Conservation (phyloP, 371 early-diverging fungal genomes). For the Mortierella sp. region DNA sequence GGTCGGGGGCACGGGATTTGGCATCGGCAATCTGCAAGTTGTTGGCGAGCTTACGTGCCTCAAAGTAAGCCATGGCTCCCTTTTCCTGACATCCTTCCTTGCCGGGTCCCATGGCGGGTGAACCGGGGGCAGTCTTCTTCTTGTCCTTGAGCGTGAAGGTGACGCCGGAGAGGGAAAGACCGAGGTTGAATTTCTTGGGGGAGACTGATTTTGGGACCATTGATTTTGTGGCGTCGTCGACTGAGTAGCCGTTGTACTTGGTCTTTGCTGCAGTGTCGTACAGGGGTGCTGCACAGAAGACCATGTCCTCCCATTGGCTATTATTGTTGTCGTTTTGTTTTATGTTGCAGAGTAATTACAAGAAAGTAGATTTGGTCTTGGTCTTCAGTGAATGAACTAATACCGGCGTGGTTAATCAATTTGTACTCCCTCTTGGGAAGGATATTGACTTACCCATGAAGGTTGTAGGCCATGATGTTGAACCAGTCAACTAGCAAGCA, state of each 20-base stretch:
- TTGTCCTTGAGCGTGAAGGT: conserved; percentile 55
- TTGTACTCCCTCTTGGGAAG: background rate
- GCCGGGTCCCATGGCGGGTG: conserved; percentile 50
- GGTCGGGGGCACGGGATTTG: conserved; percentile 20
- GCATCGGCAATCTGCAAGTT: conserved; percentile 30
- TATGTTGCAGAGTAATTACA: conserved; percentile 3
- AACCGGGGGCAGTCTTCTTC: conserved; percentile 31
- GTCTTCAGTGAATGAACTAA: background rate
- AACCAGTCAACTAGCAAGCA: conserved; percentile 48
- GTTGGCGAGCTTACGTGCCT: conserved; percentile 36
- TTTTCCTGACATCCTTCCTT: conserved; percentile 52
- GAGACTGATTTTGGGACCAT: conserved; percentile 47
- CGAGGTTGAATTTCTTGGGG: conserved; percentile 52
- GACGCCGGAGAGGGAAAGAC: conserved; percentile 52
- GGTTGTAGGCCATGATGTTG: conserved; percentile 59
- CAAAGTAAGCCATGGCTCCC: conserved; percentile 56
- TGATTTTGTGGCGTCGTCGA: conserved; percentile 44
- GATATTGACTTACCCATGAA: conserved; percentile 43
- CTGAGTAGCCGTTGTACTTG: conserved; percentile 55
- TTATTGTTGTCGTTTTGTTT: background rate
- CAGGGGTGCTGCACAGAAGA: conserved; percentile 52
- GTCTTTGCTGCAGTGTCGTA: conserved; percentile 42
- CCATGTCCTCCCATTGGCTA: conserved; percentile 58
- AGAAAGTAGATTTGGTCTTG: background rate
- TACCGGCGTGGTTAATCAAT: background rate